phyloP scores from a whole-genome alignment of 306 rosid genomes.

The Lathyrus tuberosus region DNA sequence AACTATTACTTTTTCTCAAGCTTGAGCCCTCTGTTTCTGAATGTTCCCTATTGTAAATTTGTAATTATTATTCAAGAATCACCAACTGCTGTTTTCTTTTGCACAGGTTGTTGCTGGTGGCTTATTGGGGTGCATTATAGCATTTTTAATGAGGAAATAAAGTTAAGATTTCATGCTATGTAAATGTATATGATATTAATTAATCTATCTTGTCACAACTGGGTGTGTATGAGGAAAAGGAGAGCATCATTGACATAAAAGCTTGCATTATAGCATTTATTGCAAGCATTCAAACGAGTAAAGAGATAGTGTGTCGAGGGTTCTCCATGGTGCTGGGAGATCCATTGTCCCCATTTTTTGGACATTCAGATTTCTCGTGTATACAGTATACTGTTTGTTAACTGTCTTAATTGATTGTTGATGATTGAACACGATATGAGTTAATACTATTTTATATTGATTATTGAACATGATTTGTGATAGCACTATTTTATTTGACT shows the following conservation, averaged over 20 bases:
- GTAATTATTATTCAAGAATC: slow-evolving; percentile 3
- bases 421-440: slow-evolving; percentile 2
- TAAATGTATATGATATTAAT: slow-evolving; percentile 26
- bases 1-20: slow-evolving; percentile 16
- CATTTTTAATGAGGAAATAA: slow-evolving; percentile 54
- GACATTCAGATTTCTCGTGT: slow-evolving; percentile 27
- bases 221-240: slow-evolving; percentile 17
- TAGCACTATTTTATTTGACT: slow-evolving; percentile 4
- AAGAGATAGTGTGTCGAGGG: slow-evolving; percentile 33
- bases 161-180: slow-evolving; percentile 34
- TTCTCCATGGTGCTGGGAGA: slow-evolving; percentile 34
- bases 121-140: slow-evolving; percentile 73
- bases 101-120: slow-evolving; percentile 84
- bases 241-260: slow-evolving; percentile 22
- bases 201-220: slow-evolving; percentile 20
- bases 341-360: slow-evolving; percentile 20
- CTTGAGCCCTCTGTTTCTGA: slow-evolving; percentile 19
- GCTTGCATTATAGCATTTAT: slow-evolving; percentile 18
- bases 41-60: neutral
- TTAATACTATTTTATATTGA: neutral
- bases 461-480: too few relatives aligned
- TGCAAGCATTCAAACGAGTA: slow-evolving; percentile 36
- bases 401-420: slow-evolving; percentile 24
- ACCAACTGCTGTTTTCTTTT: slow-evolving; percentile 14
- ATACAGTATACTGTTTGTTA: slow-evolving; percentile 23